Base-by-base conservation (phyloP, 2,329 filamentous ascomycete genomes). In the Fusarium keratoplasticum region DNA sequence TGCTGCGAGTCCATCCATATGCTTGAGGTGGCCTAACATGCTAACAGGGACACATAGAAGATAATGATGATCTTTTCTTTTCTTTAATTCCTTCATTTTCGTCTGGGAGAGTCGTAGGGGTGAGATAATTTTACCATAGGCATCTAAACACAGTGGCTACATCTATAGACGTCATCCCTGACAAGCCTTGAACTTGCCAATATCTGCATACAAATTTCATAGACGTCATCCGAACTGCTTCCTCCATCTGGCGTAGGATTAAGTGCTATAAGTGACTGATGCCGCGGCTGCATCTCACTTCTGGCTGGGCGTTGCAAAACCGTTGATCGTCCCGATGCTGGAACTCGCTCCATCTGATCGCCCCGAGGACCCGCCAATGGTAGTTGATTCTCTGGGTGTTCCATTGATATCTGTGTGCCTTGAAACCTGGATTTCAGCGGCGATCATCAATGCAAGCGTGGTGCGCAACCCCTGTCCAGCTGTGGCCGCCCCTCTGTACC, bases 371-470 rank as follows among this genome's bases (percentile, higher is more conserved):
- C 35, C 58, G 6, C 71, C 68, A 74, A 72, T 74, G 10, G 58
- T 2, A 38, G 25, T 3, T 0, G 3, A 1, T 14, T 64, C 67
- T 54, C 59, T 58, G 10, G 25, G 6, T n/a, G 6, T 31, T 31
- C 29, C 29, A 31, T 22, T 16, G 13, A 18, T 36, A 35, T 5
- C 20, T 18, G 11, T 31, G 22, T 55, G 22, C 35, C 47, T 25
- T 42, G 14, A 35, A 62, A 62, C 33, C 14, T 44, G 40, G 33
- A 36, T 55, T 55, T 16, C 61, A 40, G 6, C 22, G 31, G 14
- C 27, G 69, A 74, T 74, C 59, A 20, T 70, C 63, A 71, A 74
- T 72, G 72, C 71, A 31, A 36, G 47, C 27, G 50, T 31, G 13
- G n/a, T 35, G 5, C 4, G 22, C 13, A 11, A 74, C 57, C 68